Conservation (phyloP, 2,329 filamentous ascomycete species). For the Didymella glomerata region DNA sequence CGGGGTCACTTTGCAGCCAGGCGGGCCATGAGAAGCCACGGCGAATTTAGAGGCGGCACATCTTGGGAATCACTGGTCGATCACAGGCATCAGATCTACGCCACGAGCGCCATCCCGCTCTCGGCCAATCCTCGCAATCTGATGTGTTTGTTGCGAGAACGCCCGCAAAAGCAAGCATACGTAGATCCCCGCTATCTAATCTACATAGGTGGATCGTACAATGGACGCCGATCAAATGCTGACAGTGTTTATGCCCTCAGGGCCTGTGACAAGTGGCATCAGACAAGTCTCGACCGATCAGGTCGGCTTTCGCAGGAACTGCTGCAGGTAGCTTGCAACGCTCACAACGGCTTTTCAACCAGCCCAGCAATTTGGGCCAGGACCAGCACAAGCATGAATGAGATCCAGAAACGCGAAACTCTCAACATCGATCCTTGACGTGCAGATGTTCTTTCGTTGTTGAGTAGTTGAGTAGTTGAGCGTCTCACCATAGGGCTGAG, state of each 20-base stretch:
- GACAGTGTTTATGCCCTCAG: conserved; percentile 2
- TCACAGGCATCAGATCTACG: conserved; percentile 28
- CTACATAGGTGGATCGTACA: conserved; percentile 8
- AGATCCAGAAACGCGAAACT: background rate
- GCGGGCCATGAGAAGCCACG: conserved; percentile 9
- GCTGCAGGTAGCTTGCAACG: background rate
- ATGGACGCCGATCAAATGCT: conserved; percentile 20
- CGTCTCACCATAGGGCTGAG: background rate
- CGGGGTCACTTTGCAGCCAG: conserved; percentile 8
- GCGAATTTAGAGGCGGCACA: conserved; percentile 6
- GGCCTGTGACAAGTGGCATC: background rate
- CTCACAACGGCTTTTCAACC: background rate
- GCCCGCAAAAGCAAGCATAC: conserved; percentile 16
- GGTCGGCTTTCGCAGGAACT: background rate
- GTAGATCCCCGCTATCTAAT: conserved; percentile 17
- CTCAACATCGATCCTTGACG: background rate
- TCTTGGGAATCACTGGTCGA: conserved; percentile 20
- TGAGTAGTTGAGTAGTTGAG: background rate
- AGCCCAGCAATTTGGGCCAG: background rate
- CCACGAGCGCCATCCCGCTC: conserved; percentile 27
- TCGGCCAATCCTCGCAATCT: conserved; percentile 21
- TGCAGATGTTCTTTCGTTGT: background rate
- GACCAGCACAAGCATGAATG: background rate
- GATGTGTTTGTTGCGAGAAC: conserved; percentile 8
- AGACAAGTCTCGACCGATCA: background rate